Evolutionary conservation across 2,329 filamentous ascomycete species (phyloP).

Genomic region (Colletotrichum echinochloae): DNA sequence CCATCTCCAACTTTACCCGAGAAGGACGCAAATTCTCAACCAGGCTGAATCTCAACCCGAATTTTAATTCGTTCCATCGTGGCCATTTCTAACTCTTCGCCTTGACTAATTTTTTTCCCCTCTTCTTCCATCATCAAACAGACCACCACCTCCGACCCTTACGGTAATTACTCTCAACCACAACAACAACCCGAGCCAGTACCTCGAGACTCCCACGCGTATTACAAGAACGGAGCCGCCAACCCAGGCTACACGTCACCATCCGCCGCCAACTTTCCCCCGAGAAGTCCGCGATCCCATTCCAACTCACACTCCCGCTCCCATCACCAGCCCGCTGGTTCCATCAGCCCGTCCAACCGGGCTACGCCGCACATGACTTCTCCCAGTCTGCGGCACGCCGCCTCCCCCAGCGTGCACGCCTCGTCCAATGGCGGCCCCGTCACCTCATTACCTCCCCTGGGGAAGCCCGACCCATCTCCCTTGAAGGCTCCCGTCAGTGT

Average conservation of each 20-base stretch:
- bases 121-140: conserved; percentile 47
- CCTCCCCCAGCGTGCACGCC: conserved; percentile 52
- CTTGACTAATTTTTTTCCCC: conserved; percentile 39
- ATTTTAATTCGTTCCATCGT: conserved; percentile 26
- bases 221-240: conserved; percentile 60
- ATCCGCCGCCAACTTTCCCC: conserved; percentile 56
- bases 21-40: conserved; percentile 33
- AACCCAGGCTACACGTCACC: conserved; percentile 60
- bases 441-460: conserved; percentile 50
- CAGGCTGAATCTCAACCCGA: conserved; percentile 40
- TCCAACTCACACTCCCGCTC: conserved; percentile 53
- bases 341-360: conserved; percentile 58
- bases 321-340: conserved; percentile 54
- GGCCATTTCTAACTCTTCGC: conserved; percentile 24
- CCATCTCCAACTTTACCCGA: conserved; percentile 38
- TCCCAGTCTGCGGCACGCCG: conserved; percentile 60
- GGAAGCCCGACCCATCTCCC: conserved; percentile 56
- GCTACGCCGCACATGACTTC: conserved; percentile 58
- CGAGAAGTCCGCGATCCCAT: conserved; percentile 64
- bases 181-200: conserved; percentile 46
- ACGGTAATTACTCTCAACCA: conserved; percentile 58
- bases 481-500: conserved; percentile 54
- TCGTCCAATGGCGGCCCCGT: conserved; percentile 55
- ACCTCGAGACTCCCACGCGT: conserved; percentile 50
- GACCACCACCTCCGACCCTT: conserved; percentile 61